phyloP scores from a whole-genome alignment of 305 asterid genomes.

The Fraxinus nigra region DNA sequence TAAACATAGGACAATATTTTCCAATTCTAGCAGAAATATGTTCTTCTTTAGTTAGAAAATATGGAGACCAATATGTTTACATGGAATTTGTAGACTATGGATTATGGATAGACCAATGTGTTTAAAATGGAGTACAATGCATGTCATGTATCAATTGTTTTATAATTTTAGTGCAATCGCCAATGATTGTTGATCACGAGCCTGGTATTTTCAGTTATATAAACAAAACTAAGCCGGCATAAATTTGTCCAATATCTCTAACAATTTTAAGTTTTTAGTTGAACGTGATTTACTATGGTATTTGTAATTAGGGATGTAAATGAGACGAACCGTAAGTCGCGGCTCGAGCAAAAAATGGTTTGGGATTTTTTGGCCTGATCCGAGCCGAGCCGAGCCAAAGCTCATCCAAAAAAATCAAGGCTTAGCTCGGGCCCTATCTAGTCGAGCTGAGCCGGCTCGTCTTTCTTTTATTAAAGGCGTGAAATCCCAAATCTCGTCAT shows the following conservation, averaged over 20 bases:
- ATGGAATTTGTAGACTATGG: background rate
- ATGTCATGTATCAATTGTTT: background rate
- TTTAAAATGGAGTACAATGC: background rate
- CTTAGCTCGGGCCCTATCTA: too few relatives aligned
- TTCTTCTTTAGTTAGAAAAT: background rate
- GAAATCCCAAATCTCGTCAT: too few relatives aligned
- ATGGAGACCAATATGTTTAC: background rate
- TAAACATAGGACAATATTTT: background rate
- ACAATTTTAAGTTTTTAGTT: background rate
- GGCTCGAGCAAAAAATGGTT: too few relatives aligned
- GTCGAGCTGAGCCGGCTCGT: too few relatives aligned
- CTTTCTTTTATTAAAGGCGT: too few relatives aligned
- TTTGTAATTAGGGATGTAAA: too few relatives aligned
- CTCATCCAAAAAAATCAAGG: too few relatives aligned
- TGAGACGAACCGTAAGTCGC: too few relatives aligned
- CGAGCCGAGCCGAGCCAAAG: too few relatives aligned
- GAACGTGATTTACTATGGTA: background rate
- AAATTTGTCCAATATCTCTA: background rate
- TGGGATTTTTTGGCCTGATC: too few relatives aligned
- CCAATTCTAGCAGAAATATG: background rate
- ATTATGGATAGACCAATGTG: background rate
- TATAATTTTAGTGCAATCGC: background rate
- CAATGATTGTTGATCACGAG: background rate
- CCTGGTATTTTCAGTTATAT: background rate
- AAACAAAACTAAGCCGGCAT: background rate